Conservation (phyloP, 2,329 filamentous ascomycete genomes). For the Paraphoma sp. region DNA sequence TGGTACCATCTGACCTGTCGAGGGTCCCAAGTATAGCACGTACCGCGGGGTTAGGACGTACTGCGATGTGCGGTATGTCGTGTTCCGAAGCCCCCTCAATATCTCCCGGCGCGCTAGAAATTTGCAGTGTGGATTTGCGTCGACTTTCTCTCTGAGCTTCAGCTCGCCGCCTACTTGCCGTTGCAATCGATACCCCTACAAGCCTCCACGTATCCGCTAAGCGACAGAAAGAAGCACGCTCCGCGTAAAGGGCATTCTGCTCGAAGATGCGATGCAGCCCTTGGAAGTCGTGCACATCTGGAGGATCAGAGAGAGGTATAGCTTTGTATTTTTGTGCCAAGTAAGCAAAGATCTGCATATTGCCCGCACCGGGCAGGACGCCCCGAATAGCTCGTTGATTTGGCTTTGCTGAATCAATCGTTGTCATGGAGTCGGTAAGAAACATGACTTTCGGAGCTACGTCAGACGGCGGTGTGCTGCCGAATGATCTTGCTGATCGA, state of each 20-base stretch:
- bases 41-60: slow-evolving; percentile 37
- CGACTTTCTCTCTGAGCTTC: slow-evolving; percentile 38
- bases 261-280: slow-evolving; percentile 54
- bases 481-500: slow-evolving; percentile 60
- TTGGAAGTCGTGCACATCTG: slow-evolving; percentile 45
- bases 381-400: slow-evolving; percentile 59
- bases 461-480: slow-evolving; percentile 60
- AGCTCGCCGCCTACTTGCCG: slow-evolving; percentile 54
- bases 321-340: slow-evolving; percentile 54
- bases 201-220: slow-evolving; percentile 67
- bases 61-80: slow-evolving; percentile 30
- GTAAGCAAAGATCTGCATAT: slow-evolving; percentile 48
- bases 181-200: slow-evolving; percentile 57
- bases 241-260: slow-evolving; percentile 61
- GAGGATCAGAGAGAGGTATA: slow-evolving; percentile 46
- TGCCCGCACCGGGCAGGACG: slow-evolving; percentile 52
- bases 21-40: slow-evolving; percentile 41
- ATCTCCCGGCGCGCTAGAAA: not conserved
- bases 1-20: slow-evolving; percentile 28
- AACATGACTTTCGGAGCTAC: slow-evolving; percentile 56
- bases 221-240: slow-evolving; percentile 57
- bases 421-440: slow-evolving; percentile 58
- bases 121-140: not conserved
- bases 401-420: slow-evolving; percentile 48
- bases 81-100: slow-evolving; percentile 16